Evolutionary conservation across 2,329 filamentous ascomycete genomes (phyloP).

Genomic region (Pseudogymnoascus sp.): DNA sequence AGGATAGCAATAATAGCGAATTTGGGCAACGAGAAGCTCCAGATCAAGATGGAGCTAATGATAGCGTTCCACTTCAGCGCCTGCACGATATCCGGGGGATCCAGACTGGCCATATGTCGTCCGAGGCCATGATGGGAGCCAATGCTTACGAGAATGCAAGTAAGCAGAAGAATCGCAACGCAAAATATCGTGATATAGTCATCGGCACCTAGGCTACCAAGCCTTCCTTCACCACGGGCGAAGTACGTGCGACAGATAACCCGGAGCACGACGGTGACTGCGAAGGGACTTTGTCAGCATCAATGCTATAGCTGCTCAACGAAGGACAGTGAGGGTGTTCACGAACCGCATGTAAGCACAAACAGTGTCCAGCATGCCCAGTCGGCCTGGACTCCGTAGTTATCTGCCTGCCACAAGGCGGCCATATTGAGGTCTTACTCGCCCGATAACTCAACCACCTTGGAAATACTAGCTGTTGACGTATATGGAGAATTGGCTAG

Average conservation of each 20-base stretch:
- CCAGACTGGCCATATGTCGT: slow-evolving; percentile 19
- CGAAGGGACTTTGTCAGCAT: slow-evolving; percentile 7
- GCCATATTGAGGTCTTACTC: not conserved
- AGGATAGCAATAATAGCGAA: slow-evolving; percentile 29
- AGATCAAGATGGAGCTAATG: slow-evolving; percentile 27
- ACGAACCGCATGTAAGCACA: slow-evolving; percentile 7
- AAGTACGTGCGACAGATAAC: not conserved
- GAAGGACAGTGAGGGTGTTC: not conserved
- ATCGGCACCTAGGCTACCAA: slow-evolving; percentile 20
- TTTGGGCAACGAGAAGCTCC: slow-evolving; percentile 30
- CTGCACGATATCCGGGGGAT: slow-evolving; percentile 13
- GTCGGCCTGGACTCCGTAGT: slow-evolving; percentile 4
- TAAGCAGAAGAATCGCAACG: slow-evolving; percentile 23
- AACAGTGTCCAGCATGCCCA: slow-evolving; percentile 10
- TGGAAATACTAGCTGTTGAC: not conserved
- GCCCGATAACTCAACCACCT: not conserved
- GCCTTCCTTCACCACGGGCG: not conserved
- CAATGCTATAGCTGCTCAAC: not conserved
- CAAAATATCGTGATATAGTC: slow-evolving; percentile 28
- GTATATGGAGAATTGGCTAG: not conserved
- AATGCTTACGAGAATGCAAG: slow-evolving; percentile 27
- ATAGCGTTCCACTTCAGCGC: slow-evolving; percentile 28
- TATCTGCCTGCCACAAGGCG: not conserved
- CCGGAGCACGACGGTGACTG: slow-evolving; percentile 9
- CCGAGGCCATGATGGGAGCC: slow-evolving; percentile 25